Percentiles rank a stretch among this genome's conserved stretches.
Conservation (phyloP, 1,284 basidiomycete species). For the Coriolopsis trogii region DNA sequence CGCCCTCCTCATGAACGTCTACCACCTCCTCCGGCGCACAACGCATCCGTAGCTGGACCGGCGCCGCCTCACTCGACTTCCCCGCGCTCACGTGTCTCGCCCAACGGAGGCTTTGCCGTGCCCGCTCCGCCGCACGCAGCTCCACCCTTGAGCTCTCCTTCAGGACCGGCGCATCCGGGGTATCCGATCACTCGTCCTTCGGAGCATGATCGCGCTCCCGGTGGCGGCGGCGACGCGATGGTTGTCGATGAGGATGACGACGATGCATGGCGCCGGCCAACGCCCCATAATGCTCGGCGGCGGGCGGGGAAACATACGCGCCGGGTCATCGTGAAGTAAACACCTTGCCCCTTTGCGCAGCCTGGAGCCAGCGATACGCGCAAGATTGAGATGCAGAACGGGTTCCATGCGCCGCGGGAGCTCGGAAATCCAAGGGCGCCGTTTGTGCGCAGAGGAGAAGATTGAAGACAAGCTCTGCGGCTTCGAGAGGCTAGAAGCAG, state of each 20-base stretch:
- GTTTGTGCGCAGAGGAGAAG: too few relatives aligned
- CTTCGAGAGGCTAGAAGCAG: too few relatives aligned
- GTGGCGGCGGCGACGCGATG: slow-evolving; percentile 27
- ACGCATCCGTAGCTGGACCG: not conserved
- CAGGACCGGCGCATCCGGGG: slow-evolving; percentile 11
- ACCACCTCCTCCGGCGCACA: slow-evolving; percentile 14
- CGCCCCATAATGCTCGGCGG: slow-evolving; percentile 66
- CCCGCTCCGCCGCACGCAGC: slow-evolving; percentile 6
- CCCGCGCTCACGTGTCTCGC: slow-evolving; percentile 10
- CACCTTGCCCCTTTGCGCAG: too few relatives aligned
- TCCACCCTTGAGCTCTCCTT: slow-evolving; percentile 1
- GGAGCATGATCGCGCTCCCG: slow-evolving; percentile 18
- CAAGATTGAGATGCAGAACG: too few relatives aligned
- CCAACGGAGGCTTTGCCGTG: too few relatives aligned
- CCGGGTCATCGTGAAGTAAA: slow-evolving; percentile 42
- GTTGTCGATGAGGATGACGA: slow-evolving; percentile 47
- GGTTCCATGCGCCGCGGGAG: too few relatives aligned
- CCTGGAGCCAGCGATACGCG: too few relatives aligned
- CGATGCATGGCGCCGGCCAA: slow-evolving; percentile 67
- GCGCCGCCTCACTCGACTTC: slow-evolving; percentile 13
- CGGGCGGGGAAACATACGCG: slow-evolving; percentile 75
- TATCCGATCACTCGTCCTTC: slow-evolving; percentile 20
- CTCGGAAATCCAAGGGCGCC: too few relatives aligned
- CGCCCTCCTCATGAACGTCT: slow-evolving; percentile 8
- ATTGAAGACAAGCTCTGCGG: too few relatives aligned